phyloP scores from a whole-genome alignment of 2,329 filamentous ascomycete genomes.

The Ophiosphaerella herpotricha region DNA sequence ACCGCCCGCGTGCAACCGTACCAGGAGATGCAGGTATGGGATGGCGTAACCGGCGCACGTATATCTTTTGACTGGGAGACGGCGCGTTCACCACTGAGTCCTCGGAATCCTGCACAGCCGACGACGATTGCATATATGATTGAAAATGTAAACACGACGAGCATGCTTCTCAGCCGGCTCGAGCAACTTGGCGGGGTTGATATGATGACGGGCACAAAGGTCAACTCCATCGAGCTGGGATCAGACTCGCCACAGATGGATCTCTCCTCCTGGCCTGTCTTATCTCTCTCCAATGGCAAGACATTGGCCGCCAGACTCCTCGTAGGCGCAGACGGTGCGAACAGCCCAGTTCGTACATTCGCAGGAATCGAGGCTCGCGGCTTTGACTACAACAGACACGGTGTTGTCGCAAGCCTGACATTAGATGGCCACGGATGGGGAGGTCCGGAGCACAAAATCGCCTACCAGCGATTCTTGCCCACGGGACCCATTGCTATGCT shows the following conservation, averaged over 20 bases:
- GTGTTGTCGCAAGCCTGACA: conserved; percentile 85
- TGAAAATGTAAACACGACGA: conserved; percentile 89
- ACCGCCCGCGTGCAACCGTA: conserved; percentile 79
- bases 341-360: conserved; percentile 89
- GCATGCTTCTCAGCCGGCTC: conserved; percentile 73
- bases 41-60: conserved; percentile 82
- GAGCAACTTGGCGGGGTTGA: conserved; percentile 69
- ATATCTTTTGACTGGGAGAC: conserved; percentile 84
- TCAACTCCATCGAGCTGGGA: conserved; percentile 80
- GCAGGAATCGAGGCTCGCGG: conserved; percentile 83
- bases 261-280: conserved; percentile 83
- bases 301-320: conserved; percentile 79
- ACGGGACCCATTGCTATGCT: conserved; percentile 90
- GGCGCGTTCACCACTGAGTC: conserved; percentile 45
- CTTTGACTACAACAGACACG: conserved; percentile 92
- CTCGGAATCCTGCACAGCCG: conserved; percentile 48
- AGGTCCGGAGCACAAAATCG: conserved; percentile 63
- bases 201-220: conserved; percentile 75
- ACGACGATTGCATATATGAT: conserved; percentile 91
- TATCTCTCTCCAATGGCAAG: conserved; percentile 71
- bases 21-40: conserved; percentile 98
- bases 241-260: conserved; percentile 69
- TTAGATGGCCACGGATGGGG: conserved; percentile 60
- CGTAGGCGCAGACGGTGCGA: conserved; percentile 91
- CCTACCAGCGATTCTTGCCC: conserved; percentile 94